Conservation (phyloP, 331 rosid species). For the Dryas integrifolia region DNA sequence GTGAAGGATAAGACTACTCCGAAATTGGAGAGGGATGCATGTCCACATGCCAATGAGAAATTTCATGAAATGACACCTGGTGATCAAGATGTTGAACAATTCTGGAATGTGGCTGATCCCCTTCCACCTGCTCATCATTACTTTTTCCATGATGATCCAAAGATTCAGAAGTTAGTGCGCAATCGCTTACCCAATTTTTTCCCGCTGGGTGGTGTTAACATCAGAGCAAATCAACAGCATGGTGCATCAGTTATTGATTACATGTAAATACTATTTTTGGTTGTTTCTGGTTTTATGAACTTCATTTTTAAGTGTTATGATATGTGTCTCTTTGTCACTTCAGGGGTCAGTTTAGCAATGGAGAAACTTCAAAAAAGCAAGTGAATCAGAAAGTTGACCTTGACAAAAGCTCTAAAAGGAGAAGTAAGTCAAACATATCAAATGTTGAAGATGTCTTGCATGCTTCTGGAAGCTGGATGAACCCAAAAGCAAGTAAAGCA, state of each 20-base stretch:
- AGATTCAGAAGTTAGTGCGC: constrained; percentile 58
- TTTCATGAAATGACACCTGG: constrained; percentile 26
- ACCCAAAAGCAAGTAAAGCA: constrained; percentile 49
- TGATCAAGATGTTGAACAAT: constrained; percentile 38
- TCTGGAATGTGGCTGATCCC: constrained; percentile 40
- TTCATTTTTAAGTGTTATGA: constrained; percentile 5
- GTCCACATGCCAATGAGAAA: constrained; percentile 10
- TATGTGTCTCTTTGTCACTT: constrained; percentile 24
- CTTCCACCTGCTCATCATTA: constrained; percentile 69
- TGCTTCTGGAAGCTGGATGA: constrained; percentile 60
- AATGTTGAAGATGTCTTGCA: constrained; percentile 29
- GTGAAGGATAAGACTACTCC: constrained; percentile 30
- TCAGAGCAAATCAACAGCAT: constrained; percentile 44
- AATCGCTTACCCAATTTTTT: constrained; percentile 51
- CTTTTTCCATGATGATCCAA: constrained; percentile 67
- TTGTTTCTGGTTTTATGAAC: constrained; percentile 13
- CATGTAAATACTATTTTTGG: constrained; percentile 45
- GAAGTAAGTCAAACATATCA: constrained; percentile 28
- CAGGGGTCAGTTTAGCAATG: constrained; percentile 83
- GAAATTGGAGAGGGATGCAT: constrained; percentile 25
- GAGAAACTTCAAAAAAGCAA: constrained; percentile 46
- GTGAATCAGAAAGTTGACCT: constrained; percentile 32
- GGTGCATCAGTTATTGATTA: constrained; percentile 66
- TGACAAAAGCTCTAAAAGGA: constrained; percentile 12
- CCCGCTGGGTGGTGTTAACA: constrained; percentile 50